phyloP scores from a whole-genome alignment of 1,139 yeast species.

The Suhomyces wounanorum region DNA sequence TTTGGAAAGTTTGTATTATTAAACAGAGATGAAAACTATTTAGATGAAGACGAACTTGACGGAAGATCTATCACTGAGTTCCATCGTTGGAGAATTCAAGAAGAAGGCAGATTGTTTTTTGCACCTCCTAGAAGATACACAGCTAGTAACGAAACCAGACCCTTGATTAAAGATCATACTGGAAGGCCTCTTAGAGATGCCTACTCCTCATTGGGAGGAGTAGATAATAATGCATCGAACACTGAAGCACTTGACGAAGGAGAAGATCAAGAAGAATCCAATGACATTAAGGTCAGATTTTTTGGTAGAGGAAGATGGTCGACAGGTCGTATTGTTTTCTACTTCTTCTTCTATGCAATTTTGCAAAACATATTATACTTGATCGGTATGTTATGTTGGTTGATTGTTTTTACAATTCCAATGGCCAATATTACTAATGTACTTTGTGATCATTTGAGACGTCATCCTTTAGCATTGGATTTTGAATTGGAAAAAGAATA shows the following conservation, averaged over 20 bases:
- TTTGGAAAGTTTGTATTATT: slow-evolving; percentile 88
- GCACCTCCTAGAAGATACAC: slow-evolving; percentile 61
- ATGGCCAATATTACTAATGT: slow-evolving; percentile 72
- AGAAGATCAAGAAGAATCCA: slow-evolving; percentile 25
- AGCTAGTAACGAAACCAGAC: slow-evolving; percentile 36
- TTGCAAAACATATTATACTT: slow-evolving; percentile 66
- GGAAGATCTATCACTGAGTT: slow-evolving; percentile 86
- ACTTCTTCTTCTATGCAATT: slow-evolving; percentile 66
- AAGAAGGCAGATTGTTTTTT: slow-evolving; percentile 68
- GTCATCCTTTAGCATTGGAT: slow-evolving; percentile 85
- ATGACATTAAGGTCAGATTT: slow-evolving; percentile 55
- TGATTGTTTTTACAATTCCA: slow-evolving; percentile 86
- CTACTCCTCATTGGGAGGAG: slow-evolving; percentile 34
- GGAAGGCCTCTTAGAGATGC: slow-evolving; percentile 47
- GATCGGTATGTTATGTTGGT: slow-evolving; percentile 70
- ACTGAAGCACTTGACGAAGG: slow-evolving; percentile 25
- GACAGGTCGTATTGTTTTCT: slow-evolving; percentile 77
- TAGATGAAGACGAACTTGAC: slow-evolving; percentile 84
- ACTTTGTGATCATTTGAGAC: slow-evolving; percentile 74
- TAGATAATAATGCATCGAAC: neutral
- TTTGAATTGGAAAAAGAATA: slow-evolving; percentile 63
- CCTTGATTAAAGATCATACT: slow-evolving; percentile 46
- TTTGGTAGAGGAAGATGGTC: slow-evolving; percentile 97
- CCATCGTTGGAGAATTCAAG: slow-evolving; percentile 84
- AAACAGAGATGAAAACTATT: slow-evolving; percentile 74